A percentile compares a stretch with the other conserved stretches of the same genome.
Evolutionary conservation across 1,139 yeast species (phyloP).

Genomic region (Lodderomyces jiufengensis): DNA sequence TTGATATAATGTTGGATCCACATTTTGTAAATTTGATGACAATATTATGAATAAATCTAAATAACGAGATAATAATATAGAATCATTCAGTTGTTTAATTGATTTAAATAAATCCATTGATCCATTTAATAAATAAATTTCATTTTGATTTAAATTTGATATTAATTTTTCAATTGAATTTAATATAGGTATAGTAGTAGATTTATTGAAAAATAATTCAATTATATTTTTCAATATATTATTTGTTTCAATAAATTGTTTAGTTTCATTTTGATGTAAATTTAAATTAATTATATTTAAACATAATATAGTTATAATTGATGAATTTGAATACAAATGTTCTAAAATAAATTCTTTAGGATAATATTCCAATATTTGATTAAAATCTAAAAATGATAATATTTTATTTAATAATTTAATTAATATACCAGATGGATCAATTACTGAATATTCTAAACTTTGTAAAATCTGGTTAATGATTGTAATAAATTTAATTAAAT

Average conservation of each 20-base stretch:
- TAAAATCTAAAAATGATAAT: slow-evolving; percentile 17
- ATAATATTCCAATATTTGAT: slow-evolving; percentile 19
- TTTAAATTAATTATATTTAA: slow-evolving; percentile 20
- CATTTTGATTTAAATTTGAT: slow-evolving; percentile 7
- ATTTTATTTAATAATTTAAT: slow-evolving; percentile 23
- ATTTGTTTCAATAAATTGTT: slow-evolving; percentile 15
- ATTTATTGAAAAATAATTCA: slow-evolving; percentile 8
- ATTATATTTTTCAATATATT: slow-evolving; percentile 9
- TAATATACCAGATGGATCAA: slow-evolving; percentile 22
- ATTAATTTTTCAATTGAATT: slow-evolving; percentile 21
- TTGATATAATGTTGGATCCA: slow-evolving; percentile 10
- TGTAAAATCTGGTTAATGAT: slow-evolving; percentile 12
- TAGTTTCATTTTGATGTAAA: slow-evolving; percentile 16
- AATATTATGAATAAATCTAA: slow-evolving; percentile 18
- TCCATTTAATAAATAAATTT: slow-evolving; percentile 10
- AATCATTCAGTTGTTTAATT: slow-evolving; percentile 12
- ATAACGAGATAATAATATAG: slow-evolving; percentile 22
- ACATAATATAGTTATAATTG: slow-evolving; percentile 16
- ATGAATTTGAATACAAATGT: slow-evolving; percentile 11
- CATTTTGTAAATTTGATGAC: slow-evolving; percentile 9
- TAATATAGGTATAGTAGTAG: slow-evolving; percentile 14
- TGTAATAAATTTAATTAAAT: slow-evolving; percentile 9
- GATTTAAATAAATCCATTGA: slow-evolving; percentile 4
- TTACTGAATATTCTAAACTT: slow-evolving; percentile 15
- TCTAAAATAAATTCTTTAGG: slow-evolving; percentile 21